A percentile compares a stretch with the other conserved stretches of the same genome.
phyloP scores from a whole-genome alignment of 2,329 filamentous ascomycete genomes.

The Cordyceps cicadae region DNA sequence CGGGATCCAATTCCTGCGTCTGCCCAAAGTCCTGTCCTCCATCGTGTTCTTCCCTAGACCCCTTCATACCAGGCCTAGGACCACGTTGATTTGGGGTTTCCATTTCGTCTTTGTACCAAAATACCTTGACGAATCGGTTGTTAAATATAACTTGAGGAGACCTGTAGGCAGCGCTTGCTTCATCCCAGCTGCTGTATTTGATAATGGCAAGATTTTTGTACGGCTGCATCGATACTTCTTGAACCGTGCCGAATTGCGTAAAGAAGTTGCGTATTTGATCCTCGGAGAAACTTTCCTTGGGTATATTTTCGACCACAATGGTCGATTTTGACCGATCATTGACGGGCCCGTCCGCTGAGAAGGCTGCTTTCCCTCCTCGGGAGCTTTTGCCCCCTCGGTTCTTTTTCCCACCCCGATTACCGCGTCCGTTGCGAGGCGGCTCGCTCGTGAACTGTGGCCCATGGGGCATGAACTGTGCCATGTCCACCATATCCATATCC shows the following conservation, averaged over 20 bases:
- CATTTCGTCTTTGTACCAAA: conserved; percentile 58
- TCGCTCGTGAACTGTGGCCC: not conserved
- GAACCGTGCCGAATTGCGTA: conserved; percentile 58
- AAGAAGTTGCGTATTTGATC: conserved; percentile 61
- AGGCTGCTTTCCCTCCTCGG: conserved; percentile 40
- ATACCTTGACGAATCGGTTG: conserved; percentile 78
- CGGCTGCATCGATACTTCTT: conserved; percentile 55
- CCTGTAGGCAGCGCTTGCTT: conserved; percentile 62
- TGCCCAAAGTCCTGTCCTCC: conserved; percentile 14
- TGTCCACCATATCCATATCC: not conserved
- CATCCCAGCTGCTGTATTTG: conserved; percentile 56
- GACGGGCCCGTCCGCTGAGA: conserved; percentile 57
- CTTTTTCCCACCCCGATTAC: conserved; percentile 12
- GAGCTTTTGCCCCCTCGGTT: conserved; percentile 28
- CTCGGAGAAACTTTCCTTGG: conserved; percentile 60
- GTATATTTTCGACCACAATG: conserved; percentile 71
- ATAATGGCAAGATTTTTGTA: conserved; percentile 62
- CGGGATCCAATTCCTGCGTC: conserved; percentile 53
- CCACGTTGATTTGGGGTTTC: conserved; percentile 23
- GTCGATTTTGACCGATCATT: conserved; percentile 55
- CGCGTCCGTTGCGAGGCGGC: not conserved
- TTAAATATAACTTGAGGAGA: conserved; percentile 78
- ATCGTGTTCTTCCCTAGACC: not conserved
- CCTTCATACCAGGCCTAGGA: conserved; percentile 21
- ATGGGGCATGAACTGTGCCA: not conserved